A percentile compares a stretch with the other conserved stretches of the same genome.
These are phyloP conservation scores for Ogataea corticis DNA, from an alignment of 805 yeast species.

Conservation along the genomic window DNA sequence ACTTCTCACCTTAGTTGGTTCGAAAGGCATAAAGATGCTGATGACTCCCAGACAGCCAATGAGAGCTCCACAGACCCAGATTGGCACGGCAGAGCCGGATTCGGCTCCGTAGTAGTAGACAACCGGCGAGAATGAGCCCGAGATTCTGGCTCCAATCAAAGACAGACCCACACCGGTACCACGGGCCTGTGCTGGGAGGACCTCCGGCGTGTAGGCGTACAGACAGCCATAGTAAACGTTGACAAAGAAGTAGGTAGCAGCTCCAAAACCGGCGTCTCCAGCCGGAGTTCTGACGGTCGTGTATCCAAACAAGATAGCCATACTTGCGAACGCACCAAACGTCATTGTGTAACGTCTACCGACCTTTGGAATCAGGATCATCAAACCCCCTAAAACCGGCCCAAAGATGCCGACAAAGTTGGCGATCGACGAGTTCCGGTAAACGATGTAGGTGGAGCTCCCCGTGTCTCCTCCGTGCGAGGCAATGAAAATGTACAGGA, in stretches of 20 bases:
- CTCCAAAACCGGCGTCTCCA: constrained; percentile 47
- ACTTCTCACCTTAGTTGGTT: constrained; percentile 36
- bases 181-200: constrained; percentile 46
- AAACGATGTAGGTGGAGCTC: constrained; percentile 35
- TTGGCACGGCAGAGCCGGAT: constrained; percentile 49
- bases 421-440: constrained; percentile 45
- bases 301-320: constrained; percentile 54
- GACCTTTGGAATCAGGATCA: constrained; percentile 29
- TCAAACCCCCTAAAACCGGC: constrained; percentile 46
- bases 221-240: constrained; percentile 53
- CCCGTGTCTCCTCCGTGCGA: constrained; percentile 47
- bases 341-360: constrained; percentile 55
- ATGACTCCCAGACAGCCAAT: constrained; percentile 45
- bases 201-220: constrained; percentile 63
- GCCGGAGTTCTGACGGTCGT: constrained; percentile 54
- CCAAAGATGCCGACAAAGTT: constrained; percentile 44
- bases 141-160: constrained; percentile 46
- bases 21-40: constrained; percentile 44
- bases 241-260: constrained; percentile 43
- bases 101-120: constrained; percentile 45
- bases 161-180: constrained; percentile 60
- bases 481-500: constrained; percentile 47
- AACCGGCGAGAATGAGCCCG: constrained; percentile 54
- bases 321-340: constrained; percentile 48
- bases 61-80: constrained; percentile 52